These are phyloP conservation scores for Microglena sp. DNA, from an alignment of 139 green algal genomes.

Conservation along the genomic window DNA sequence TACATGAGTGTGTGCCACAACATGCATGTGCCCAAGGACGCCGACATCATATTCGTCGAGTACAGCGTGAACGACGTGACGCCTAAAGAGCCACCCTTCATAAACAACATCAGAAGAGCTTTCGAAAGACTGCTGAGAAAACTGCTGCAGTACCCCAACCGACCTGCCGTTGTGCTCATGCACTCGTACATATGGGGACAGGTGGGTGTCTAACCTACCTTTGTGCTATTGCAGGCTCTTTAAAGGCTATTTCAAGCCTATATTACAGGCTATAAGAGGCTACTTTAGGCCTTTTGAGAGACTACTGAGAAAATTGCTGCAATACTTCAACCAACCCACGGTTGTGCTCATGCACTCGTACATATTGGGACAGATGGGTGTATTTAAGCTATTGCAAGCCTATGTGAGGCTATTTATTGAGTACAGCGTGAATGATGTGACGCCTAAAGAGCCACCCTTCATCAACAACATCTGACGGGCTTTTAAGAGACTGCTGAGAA, in stretches of 20 bases:
- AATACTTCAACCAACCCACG: constrained; percentile 16
- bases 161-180: constrained; percentile 27
- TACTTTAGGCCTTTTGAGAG: constrained; percentile 24
- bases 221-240: not conserved
- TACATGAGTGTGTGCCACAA: constrained; percentile 29
- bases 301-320: constrained; percentile 28
- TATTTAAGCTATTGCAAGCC: not conserved
- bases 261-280: not conserved
- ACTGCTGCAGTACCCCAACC: constrained; percentile 26
- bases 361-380: not conserved
- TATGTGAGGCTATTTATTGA: not conserved
- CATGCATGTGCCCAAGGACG: constrained; percentile 17
- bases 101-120: constrained; percentile 12
- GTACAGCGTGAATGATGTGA: constrained; percentile 12
- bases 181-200: constrained; percentile 10
- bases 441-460: not conserved
- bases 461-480: constrained; percentile 12
- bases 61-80: constrained; percentile 7
- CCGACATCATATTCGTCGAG: constrained; percentile 18
- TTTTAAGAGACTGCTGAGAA: constrained; percentile 28
- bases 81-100: not conserved
- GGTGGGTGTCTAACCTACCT: not conserved
- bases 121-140: constrained; percentile 36
- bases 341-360: constrained; percentile 22
- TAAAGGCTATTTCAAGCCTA: not conserved